Conservation (phyloP, 2,329 filamentous ascomycete species). For the Colletotrichum caudatum region DNA sequence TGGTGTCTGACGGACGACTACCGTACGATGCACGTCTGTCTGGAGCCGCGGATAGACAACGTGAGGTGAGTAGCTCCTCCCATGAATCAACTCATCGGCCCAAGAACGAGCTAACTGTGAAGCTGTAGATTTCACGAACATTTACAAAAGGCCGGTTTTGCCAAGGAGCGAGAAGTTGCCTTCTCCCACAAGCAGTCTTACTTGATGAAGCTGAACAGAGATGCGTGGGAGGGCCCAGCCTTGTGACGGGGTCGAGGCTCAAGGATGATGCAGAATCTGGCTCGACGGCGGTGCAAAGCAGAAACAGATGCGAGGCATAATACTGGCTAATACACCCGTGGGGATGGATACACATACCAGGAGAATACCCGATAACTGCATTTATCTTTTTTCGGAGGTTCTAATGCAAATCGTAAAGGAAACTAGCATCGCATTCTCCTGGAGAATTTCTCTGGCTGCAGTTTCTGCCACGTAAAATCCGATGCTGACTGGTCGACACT, state of each 20-base stretch:
- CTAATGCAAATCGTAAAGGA: neutral
- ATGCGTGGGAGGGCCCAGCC: conserved; percentile 81
- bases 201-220: conserved; percentile 82
- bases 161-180: conserved; percentile 85
- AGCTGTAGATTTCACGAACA: conserved; percentile 62
- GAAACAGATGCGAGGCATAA: neutral
- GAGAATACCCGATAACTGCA: neutral
- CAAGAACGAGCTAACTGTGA: neutral
- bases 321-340: neutral
- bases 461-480: neutral
- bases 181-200: conserved; percentile 96
- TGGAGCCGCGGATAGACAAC: conserved; percentile 95
- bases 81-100: neutral
- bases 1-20: conserved; percentile 83
- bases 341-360: neutral
- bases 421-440: neutral
- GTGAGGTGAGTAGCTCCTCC: conserved; percentile 70
- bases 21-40: conserved; percentile 82
- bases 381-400: neutral
- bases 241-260: conserved; percentile 54
- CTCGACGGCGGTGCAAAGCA: neutral
- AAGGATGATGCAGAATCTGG: neutral
- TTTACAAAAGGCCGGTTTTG: conserved; percentile 80
- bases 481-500: neutral
- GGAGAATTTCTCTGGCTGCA: neutral